These are phyloP conservation scores for Schizosaccharomyces japonicus DNA, from an alignment of 805 yeast genomes.

Conservation along the genomic window DNA sequence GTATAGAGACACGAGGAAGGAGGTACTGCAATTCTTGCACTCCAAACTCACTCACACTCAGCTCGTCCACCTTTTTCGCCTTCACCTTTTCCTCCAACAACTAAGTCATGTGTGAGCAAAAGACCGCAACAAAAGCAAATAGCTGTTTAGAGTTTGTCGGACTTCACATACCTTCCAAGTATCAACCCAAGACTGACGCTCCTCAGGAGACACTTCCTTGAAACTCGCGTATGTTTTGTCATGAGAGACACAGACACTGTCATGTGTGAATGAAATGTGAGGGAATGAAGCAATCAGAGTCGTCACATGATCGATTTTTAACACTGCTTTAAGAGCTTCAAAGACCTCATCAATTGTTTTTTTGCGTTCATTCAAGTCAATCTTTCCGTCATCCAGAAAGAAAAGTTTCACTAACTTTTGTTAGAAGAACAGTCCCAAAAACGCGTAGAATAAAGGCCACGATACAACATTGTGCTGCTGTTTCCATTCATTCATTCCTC, in stretches of 20 bases:
- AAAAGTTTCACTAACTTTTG: neutral
- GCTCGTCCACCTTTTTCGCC: neutral
- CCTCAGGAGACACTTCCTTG: neutral
- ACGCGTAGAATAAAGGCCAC: too few species aligned
- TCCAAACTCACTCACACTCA: neutral
- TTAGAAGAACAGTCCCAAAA: neutral
- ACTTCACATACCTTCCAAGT: neutral
- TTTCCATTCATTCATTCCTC: too few species aligned
- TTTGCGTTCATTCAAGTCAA: neutral
- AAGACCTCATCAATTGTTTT: neutral
- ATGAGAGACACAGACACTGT: neutral
- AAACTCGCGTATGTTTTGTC: neutral
- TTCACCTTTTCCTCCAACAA: neutral
- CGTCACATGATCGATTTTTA: neutral
- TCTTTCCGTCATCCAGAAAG: neutral
- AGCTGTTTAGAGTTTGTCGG: too few species aligned
- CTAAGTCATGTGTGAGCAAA: too few species aligned
- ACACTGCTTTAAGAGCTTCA: neutral
- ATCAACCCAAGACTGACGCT: slow-evolving; percentile 1
- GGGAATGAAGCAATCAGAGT: neutral
- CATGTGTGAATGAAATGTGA: neutral
- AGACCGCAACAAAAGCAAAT: too few species aligned
- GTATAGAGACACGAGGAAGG: neutral
- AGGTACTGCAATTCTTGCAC: neutral
- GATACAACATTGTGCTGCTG: too few species aligned